Evolutionary conservation across 2,329 filamentous ascomycete genomes (phyloP).

Genomic region (Aspergillus caelatus): DNA sequence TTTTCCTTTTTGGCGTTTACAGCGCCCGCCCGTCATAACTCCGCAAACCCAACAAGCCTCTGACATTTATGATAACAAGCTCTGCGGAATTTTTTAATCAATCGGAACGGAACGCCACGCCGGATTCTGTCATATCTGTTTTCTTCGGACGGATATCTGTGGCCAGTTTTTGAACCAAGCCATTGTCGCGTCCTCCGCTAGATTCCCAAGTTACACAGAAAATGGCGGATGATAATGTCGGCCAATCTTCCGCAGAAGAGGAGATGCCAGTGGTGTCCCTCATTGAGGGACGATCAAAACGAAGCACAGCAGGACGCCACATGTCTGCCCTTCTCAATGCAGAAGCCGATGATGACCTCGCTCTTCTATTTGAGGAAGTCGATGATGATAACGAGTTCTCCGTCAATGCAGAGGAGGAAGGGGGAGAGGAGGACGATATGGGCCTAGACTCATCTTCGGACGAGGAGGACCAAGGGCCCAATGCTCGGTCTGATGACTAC

Average conservation of each 20-base stretch:
- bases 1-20: background rate
- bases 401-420: constrained; percentile 45
- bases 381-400: constrained; percentile 56
- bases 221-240: constrained; percentile 29
- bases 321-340: constrained; percentile 77
- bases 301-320: constrained; percentile 81
- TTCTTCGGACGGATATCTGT: background rate
- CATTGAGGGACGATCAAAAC: constrained; percentile 61
- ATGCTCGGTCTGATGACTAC: constrained; percentile 64
- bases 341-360: constrained; percentile 69
- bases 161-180: background rate
- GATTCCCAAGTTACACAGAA: constrained; percentile 4
- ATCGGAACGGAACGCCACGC: background rate
- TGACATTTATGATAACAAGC: background rate
- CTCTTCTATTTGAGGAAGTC: constrained; percentile 67
- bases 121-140: background rate
- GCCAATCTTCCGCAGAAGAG: constrained; percentile 29
- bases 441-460: constrained; percentile 86
- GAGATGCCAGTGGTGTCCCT: constrained; percentile 38
- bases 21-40: background rate
- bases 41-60: background rate
- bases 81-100: background rate
- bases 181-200: background rate
- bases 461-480: constrained; percentile 72
- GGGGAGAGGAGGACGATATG: constrained; percentile 58